These are phyloP conservation scores for Besnoitia besnoiti DNA, from an alignment of 169 alveolate species.

Conservation along the genomic window DNA sequence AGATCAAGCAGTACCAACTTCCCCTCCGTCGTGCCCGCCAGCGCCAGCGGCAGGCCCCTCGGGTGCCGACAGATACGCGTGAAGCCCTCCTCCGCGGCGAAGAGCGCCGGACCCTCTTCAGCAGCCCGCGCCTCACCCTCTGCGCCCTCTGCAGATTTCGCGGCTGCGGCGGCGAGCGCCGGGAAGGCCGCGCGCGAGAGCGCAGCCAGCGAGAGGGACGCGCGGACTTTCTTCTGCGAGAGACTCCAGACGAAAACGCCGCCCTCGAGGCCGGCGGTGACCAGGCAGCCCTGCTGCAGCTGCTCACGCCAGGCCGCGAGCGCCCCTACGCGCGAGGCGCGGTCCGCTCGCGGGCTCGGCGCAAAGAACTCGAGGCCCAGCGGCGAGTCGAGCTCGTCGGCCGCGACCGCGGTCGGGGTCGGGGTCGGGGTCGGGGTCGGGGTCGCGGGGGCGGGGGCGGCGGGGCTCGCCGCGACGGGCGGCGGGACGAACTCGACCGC, in stretches of 20 bases:
- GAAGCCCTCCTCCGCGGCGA: neutral
- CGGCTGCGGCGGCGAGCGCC: neutral
- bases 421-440: neutral
- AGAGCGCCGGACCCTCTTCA: neutral
- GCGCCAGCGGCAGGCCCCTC: neutral
- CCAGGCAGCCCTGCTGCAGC: neutral
- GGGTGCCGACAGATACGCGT: neutral
- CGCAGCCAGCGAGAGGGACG: neutral
- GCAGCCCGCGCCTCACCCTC: neutral
- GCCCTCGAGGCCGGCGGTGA: conserved; percentile 25
- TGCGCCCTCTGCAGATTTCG: neutral
- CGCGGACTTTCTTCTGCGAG: neutral
- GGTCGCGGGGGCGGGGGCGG: neutral
- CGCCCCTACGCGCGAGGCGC: neutral
- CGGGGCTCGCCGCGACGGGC: neutral
- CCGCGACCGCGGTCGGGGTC: neutral
- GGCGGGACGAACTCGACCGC: conserved; percentile 5
- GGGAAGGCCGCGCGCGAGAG: neutral
- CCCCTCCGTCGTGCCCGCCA: neutral
- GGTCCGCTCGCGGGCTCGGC: neutral
- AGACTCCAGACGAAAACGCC: neutral
- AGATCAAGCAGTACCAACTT: neutral
- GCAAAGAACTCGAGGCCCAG: neutral
- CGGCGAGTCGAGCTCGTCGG: neutral
- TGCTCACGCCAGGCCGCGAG: neutral